Percentiles rank a stretch among this genome's conserved stretches.
Evolutionary conservation across 192 early-diverging fungal genomes (phyloP).

Genomic region (Chytriomyces confervae): DNA sequence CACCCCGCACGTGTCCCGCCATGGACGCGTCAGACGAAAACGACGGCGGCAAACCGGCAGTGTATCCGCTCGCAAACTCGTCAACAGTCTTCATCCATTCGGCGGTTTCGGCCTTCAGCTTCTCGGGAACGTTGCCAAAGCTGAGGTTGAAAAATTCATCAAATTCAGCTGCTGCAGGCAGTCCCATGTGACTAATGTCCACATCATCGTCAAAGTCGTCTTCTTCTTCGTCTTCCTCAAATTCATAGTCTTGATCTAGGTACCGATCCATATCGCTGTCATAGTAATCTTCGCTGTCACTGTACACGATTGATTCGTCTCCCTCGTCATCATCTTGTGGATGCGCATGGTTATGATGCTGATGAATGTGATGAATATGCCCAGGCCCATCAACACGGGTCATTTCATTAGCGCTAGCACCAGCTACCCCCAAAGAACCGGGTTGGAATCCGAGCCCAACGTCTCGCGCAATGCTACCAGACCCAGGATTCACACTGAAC

Average conservation of each 20-base stretch:
- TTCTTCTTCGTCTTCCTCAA: conserved; percentile 21
- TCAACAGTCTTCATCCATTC: conserved; percentile 20
- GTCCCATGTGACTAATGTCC: neutral
- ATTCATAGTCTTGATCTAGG: conserved; percentile 7
- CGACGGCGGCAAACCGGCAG: neutral
- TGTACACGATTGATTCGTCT: neutral
- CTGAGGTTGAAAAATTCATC: neutral
- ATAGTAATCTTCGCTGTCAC: neutral
- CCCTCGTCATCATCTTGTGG: neutral
- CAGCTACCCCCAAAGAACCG: neutral
- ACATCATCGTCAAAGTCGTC: conserved; percentile 2
- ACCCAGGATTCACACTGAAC: neutral
- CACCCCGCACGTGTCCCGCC: neutral
- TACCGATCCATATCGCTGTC: neutral
- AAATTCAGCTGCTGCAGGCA: neutral
- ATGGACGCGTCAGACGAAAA: neutral
- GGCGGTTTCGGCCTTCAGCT: neutral
- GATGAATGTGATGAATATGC: neutral
- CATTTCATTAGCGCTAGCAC: neutral
- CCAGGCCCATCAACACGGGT: neutral
- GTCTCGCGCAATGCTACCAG: neutral
- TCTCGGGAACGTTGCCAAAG: neutral
- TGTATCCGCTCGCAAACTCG: conserved; percentile 8
- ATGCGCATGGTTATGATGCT: neutral
- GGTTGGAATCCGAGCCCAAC: neutral